Base-by-base conservation (phyloP, 495 filamentous ascomycete genomes). In the Penicillium roqueforti region DNA sequence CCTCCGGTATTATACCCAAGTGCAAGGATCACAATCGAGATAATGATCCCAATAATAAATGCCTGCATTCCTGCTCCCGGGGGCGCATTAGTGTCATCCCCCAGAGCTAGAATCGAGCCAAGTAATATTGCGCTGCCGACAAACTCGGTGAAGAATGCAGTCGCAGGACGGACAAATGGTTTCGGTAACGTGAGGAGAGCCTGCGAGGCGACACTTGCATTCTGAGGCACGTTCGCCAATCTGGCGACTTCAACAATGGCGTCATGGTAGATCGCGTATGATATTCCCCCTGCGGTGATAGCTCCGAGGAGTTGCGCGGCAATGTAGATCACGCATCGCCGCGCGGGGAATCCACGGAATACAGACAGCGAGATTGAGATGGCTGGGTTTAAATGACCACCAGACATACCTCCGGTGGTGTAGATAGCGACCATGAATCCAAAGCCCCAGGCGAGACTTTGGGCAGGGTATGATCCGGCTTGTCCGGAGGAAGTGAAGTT, bases 331-430 rank as follows among this genome's bases (percentile, higher is more conserved):
- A 69, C 63, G 25, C 74, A 73, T 23, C 65, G 67, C 6, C 72
- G 66, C 66, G 74, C 81, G 0, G 82, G 80, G 19, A 81, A 72
- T 16, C 75, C 72, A 10, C 82, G 76, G 61, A 66, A 85, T 1
- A 83, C 52, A 54, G 76, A 84, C 47, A 78, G 75, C 7, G 76
- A 57, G 43, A 83, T 79, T 19, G 78, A 78, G 20, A 83, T 73
- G 4, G 78, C 80, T 1, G 81, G 80, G 50, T 85, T 84, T 37
- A 85, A 61, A 50, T 82, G 79, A 0, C 71, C 81, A 42, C 82
- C 81, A 25, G 67, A 73, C 32, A 81, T 70, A 41, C 80, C 79
- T 55, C 66, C 66, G 7, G 76, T 70, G 14, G 79, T 65, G 53
- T 83, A 83, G 48, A 84, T 76, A 25, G 76, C 81, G 4, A 82